Conservation (phyloP, 495 filamentous ascomycete species). For the Hypoxylon cercidicola region DNA sequence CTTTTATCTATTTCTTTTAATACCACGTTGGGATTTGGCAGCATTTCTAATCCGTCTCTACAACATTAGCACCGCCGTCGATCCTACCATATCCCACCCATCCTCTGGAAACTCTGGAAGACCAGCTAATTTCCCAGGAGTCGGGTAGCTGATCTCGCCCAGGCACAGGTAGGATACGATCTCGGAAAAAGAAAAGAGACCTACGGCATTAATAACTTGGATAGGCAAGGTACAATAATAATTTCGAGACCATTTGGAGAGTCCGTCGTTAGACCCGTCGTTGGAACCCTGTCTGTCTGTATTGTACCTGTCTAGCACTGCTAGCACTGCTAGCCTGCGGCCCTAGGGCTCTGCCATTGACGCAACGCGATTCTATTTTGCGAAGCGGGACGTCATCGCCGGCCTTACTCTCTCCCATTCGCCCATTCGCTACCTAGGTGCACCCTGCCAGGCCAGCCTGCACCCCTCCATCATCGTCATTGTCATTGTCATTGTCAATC, state of each 20-base stretch:
- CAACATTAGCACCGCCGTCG: slow-evolving; percentile 26
- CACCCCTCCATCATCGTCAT: slow-evolving; percentile 35
- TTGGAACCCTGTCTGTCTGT: slow-evolving; percentile 18
- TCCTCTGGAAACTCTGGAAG: slow-evolving; percentile 8
- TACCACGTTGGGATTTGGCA: slow-evolving; percentile 25
- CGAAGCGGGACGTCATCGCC: slow-evolving; percentile 41
- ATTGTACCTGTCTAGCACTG: no score
- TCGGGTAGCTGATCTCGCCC: slow-evolving; percentile 31
- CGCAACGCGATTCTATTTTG: slow-evolving; percentile 40
- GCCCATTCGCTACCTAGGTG: slow-evolving; percentile 2
- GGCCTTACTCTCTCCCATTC: slow-evolving; percentile 25
- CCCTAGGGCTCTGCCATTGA: slow-evolving; percentile 31
- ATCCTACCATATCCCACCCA: slow-evolving; percentile 24
- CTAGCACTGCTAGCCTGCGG: not conserved
- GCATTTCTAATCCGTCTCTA: slow-evolving; percentile 30
- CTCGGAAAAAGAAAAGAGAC: slow-evolving; percentile 14
- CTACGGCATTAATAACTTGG: slow-evolving; percentile 5
- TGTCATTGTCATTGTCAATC: slow-evolving; percentile 35
- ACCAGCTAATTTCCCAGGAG: slow-evolving; percentile 26
- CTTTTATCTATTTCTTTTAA: not conserved
- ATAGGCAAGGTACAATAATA: no score
- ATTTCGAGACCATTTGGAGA: not conserved
- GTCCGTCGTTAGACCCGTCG: slow-evolving; percentile 3
- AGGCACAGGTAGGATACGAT: slow-evolving; percentile 24
- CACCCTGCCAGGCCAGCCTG: no score